phyloP scores from a whole-genome alignment of 2,329 filamentous ascomycete species.

The Epichloe gansuensis region DNA sequence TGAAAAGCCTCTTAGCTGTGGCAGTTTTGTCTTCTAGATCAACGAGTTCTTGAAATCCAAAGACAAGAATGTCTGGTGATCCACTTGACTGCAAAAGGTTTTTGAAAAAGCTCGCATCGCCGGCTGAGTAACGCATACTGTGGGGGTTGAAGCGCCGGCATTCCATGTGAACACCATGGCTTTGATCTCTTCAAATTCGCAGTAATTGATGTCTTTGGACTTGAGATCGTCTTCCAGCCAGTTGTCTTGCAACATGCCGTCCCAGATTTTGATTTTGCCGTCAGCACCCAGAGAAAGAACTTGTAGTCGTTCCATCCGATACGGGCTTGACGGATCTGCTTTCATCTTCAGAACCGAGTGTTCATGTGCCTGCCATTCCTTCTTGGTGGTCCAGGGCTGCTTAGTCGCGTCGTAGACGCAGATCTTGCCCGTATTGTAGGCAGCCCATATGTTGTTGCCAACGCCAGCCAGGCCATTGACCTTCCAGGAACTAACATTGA shows the following conservation, averaged over 20 bases:
- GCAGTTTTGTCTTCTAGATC: slow-evolving; percentile 96
- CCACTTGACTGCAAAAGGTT: slow-evolving; percentile 65
- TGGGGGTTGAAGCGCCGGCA: slow-evolving; percentile 87
- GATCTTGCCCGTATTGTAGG: slow-evolving; percentile 86
- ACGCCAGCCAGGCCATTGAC: slow-evolving; percentile 79
- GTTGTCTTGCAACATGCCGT: slow-evolving; percentile 84
- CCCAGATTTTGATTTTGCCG: slow-evolving; percentile 76
- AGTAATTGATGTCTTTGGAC: slow-evolving; percentile 67
- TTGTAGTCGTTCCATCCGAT: slow-evolving; percentile 72
- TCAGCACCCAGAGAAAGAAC: slow-evolving; percentile 81
- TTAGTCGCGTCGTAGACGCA: slow-evolving; percentile 79
- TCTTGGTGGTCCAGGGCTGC: slow-evolving; percentile 80
- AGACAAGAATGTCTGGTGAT: slow-evolving; percentile 80
- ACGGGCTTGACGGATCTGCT: slow-evolving; percentile 70
- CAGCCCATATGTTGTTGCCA: slow-evolving; percentile 79
- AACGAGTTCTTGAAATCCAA: slow-evolving; percentile 97
- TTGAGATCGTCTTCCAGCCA: slow-evolving; percentile 93
- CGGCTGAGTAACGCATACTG: slow-evolving; percentile 63
- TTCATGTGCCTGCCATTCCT: slow-evolving; percentile 89
- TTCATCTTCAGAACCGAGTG: slow-evolving; percentile 68
- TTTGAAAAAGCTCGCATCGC: slow-evolving; percentile 67
- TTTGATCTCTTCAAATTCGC: slow-evolving; percentile 70
- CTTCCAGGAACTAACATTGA: slow-evolving; percentile 88
- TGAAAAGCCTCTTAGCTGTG: slow-evolving; percentile 90
- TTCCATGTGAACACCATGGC: slow-evolving; percentile 90